Conservation (phyloP, 2,329 filamentous ascomycete species). For the Apiospora pterosperma region DNA sequence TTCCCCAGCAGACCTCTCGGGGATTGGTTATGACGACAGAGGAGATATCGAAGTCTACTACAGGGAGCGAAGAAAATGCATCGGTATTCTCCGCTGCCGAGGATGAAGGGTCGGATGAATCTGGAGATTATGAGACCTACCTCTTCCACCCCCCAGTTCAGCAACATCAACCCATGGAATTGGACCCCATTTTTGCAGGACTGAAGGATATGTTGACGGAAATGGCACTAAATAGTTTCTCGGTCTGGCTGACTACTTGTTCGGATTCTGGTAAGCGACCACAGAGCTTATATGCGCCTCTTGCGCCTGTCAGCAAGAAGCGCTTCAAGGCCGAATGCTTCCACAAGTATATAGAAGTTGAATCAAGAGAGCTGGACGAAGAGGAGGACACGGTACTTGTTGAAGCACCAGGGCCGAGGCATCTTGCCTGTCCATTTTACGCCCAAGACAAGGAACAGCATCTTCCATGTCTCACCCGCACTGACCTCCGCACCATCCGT, state of each 20-base stretch:
- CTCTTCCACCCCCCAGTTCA: background rate
- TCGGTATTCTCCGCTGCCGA: background rate
- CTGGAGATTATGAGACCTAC: background rate
- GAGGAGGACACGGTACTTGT: background rate
- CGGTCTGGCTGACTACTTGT: background rate
- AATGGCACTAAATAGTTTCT: background rate
- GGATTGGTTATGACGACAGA: background rate
- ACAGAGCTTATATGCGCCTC: background rate
- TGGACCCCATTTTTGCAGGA: background rate
- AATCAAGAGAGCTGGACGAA: background rate
- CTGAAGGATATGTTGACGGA: background rate
- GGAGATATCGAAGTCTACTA: background rate
- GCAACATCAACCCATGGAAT: background rate
- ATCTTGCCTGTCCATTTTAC: background rate
- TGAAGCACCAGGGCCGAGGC: background rate
- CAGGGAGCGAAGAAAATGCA: background rate
- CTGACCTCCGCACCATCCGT: background rate
- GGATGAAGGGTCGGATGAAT: background rate
- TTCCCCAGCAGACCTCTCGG: background rate
- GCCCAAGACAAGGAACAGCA: accelerated
- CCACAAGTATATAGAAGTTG: background rate
- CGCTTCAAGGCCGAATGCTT: background rate
- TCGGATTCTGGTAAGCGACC: background rate
- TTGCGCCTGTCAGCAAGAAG: background rate
- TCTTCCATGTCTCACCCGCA: background rate